Evolutionary conservation across 179 eudicot species (phyloP).

Genomic region (Dionaea muscipula): DNA sequence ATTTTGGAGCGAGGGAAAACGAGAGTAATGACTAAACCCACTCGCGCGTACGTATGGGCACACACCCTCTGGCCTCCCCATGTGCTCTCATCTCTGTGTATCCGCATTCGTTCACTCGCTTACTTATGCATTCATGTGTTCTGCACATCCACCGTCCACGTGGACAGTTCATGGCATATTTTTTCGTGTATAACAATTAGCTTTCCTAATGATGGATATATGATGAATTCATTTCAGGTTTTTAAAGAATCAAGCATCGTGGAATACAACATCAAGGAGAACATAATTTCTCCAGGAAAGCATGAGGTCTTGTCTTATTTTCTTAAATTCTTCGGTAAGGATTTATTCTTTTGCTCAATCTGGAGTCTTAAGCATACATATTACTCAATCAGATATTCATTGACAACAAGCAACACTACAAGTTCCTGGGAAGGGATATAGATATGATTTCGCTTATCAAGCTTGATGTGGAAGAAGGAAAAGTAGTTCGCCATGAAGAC

Average conservation of each 20-base stretch:
- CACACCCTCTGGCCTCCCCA: too few relatives aligned
- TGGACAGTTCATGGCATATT: too few relatives aligned
- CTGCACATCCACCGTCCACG: too few relatives aligned
- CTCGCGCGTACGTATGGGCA: too few relatives aligned
- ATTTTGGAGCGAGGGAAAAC: too few relatives aligned
- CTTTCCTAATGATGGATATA: not conserved
- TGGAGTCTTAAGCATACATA: not conserved
- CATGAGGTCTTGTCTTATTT: constrained; percentile 35
- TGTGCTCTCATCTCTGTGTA: too few relatives aligned
- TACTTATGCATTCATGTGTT: too few relatives aligned
- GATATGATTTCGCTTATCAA: constrained; percentile 63
- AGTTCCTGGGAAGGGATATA: constrained; percentile 52
- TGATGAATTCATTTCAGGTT: constrained; percentile 25
- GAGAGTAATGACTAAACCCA: too few relatives aligned
- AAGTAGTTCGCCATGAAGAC: constrained; percentile 69
- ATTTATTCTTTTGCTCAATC: not conserved
- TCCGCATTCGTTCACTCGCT: too few relatives aligned
- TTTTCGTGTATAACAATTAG: not conserved
- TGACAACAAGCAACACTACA: constrained; percentile 74
- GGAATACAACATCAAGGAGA: constrained; percentile 52
- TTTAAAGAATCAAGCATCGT: constrained; percentile 65
- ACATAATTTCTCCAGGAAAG: constrained; percentile 38
- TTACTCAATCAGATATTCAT: constrained; percentile 38
- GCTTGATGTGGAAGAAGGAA: constrained; percentile 50
- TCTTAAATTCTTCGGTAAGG: constrained; percentile 2